Conservation (phyloP, 2,329 filamentous ascomycete genomes). For the Fusarium sarcochroum region DNA sequence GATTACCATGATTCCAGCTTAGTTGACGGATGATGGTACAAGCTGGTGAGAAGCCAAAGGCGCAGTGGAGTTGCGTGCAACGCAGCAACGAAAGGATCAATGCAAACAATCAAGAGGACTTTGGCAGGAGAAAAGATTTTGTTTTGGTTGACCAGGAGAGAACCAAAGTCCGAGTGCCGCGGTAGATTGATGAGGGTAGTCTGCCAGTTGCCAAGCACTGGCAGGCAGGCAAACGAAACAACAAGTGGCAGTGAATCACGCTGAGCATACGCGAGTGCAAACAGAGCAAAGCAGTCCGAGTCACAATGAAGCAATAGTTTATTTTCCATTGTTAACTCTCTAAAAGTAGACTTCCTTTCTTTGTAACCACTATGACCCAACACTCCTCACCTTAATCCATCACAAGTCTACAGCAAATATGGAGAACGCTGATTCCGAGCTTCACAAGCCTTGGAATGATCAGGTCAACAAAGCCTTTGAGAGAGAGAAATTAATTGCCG, state of each 20-base stretch:
- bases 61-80: not conserved
- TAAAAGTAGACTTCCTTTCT: too few relatives aligned
- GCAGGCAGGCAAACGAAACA: constrained; percentile 1
- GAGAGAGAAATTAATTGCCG: too few relatives aligned
- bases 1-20: constrained; percentile 1
- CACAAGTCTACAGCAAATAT: too few relatives aligned
- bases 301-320: not conserved
- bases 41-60: not conserved
- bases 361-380: too few relatives aligned
- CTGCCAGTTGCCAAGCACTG: not conserved
- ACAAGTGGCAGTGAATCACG: not conserved
- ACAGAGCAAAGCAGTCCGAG: not conserved
- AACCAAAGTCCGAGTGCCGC: not conserved
- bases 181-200: not conserved
- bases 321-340: not conserved
- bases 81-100: too few relatives aligned
- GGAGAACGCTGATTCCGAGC: too few relatives aligned
- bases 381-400: too few relatives aligned
- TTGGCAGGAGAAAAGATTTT: not conserved
- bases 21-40: too few relatives aligned
- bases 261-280: not conserved
- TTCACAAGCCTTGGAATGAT: too few relatives aligned
- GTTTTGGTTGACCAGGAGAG: not conserved
- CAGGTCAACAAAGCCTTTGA: too few relatives aligned
- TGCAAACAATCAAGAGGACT: too few relatives aligned